A percentile compares a stretch with the other conserved stretches of the same genome.
Evolutionary conservation across 1,284 basidiomycete species (phyloP).

Genomic region (Austroboletus rostrupii): DNA sequence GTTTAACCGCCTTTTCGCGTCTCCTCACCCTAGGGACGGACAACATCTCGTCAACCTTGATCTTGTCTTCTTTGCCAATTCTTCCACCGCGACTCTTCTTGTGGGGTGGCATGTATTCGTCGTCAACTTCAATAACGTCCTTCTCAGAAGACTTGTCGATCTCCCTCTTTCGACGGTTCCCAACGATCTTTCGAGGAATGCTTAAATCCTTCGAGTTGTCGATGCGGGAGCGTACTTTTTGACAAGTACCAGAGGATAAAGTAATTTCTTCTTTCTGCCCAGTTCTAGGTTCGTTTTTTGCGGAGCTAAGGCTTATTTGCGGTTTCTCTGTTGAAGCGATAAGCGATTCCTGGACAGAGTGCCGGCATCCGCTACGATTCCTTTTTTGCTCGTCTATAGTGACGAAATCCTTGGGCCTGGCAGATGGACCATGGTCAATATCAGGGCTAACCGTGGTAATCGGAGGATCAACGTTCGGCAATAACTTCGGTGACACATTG

Average conservation of each 20-base stretch:
- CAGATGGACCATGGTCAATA: neutral
- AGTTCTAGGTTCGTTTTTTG: neutral
- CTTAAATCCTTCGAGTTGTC: slow-evolving; percentile 2
- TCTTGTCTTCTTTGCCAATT: neutral
- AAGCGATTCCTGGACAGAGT: neutral
- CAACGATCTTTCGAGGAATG: slow-evolving; percentile 14
- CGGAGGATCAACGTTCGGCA: slow-evolving; percentile 1
- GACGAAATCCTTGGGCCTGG: neutral
- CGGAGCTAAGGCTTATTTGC: neutral
- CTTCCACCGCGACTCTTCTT: slow-evolving; percentile 24
- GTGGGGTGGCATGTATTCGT: slow-evolving; percentile 16
- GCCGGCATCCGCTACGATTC: neutral
- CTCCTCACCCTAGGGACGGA: slow-evolving; percentile 8
- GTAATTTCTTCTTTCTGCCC: neutral
- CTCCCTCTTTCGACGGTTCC: slow-evolving; percentile 31
- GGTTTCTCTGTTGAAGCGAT: neutral
- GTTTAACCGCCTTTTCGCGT: slow-evolving; percentile 15
- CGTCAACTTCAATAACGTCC: slow-evolving; percentile 12
- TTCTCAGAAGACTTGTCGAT: slow-evolving; percentile 1
- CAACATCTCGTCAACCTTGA: slow-evolving; percentile 1
- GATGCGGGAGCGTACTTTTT: neutral
- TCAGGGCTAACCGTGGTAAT: neutral
- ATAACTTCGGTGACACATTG: slow-evolving; percentile 9
- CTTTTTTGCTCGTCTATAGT: neutral
- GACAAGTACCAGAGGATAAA: neutral